Evolutionary conservation across 2,329 filamentous ascomycete species (phyloP), one percentile per base, ranked within the genome.

Genomic region (Fusarium sp.): DNA sequence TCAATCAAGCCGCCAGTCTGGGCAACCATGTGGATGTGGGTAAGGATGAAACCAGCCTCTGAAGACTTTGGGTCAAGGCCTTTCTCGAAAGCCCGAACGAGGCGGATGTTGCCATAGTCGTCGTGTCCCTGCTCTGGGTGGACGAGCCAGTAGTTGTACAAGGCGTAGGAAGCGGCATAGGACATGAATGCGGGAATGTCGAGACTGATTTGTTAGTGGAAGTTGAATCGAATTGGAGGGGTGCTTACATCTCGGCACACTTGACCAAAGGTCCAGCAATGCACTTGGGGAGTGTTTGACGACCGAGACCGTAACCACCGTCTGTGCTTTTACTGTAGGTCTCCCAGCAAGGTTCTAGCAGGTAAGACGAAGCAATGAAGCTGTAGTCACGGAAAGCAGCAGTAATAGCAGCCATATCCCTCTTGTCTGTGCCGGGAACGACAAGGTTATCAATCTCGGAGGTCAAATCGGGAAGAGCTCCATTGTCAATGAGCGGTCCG

Each of bases 41-140:
- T 94, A 14, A 97, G 87, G n/a, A 97, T 93, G 77, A 98, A 97
- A 49, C 95, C 95, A 1, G 95, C 95, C 79, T 97, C 95, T 9
- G 94, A 97, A 4, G 93, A 96, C 32, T 85, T 86, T 1, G 92
- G 92, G 77, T 97, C 92, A 10, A 97, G 88, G 15, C 95, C 95
- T 73, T 91, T 88, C 80, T 97, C 94, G 73, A 97, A 98, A 23
- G 93, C 95, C 35, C 95, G 92, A 75, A 97, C 90, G 32, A 97
- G 88, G 13, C 93, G 91, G 23, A 97, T 84, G 82, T 91, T 91
- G 71, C 84, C 81, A 75, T 90, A 90, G 13, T 85, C 82, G 4
- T 85, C 82, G 50, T 90, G 82, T 13, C 88, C 88, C 22, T 74
- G 79, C 51, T 78, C 77, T 33, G 85, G 88, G 75, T 89, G 85